Base-by-base conservation (phyloP, 78 protist genomes). In the Blattamonas nauphoetae region DNA sequence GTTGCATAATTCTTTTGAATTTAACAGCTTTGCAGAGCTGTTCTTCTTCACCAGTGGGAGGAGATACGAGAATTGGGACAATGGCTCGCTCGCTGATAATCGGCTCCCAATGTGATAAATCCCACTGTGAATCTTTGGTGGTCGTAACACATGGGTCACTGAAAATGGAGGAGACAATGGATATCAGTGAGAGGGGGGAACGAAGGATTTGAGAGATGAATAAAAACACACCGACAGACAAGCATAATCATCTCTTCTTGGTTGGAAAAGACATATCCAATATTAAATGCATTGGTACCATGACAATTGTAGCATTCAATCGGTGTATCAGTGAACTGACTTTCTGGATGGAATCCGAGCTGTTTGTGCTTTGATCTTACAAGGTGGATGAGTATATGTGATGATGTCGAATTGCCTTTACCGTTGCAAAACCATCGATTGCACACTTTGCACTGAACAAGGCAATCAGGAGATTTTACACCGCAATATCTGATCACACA, bases 231-330 rank as follows among this genome's bases (percentile, higher is more conserved):
- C 1, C 99, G 84, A 91, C 99, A 97, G 33, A 98, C 84, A 81
- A 98, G 85, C 21, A 96, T 95, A n/a, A 98, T 99, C 32, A 96
- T 94, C 0, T 91, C 43, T n/a, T 96, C 99, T 0, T 44, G 45
- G 91, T 93, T 95, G 21, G 98, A 95, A 0, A 98, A 96, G 32
- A 97, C 91, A 88, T 94, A 98, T 0, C 99, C 99, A 33, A 98
- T 91, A 42, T 91, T 34, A 83, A 98, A 98, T 38, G 95, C 93
- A 78, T 98, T 98, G 42, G 93, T 45, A 33, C 89, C 86, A 1
- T 97, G 97, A 85, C 99, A 97, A 86, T 92, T 93, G 96, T 94
- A 98, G 93, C 99, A 98, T 94, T 95, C 98, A 45, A 97, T 87
- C 21, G 81, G 55, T 35, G 96, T 89, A 35, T 91, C 95, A 45